Base-by-base conservation (phyloP, 75 land plant species). In the Cryptomeria japonica region DNA sequence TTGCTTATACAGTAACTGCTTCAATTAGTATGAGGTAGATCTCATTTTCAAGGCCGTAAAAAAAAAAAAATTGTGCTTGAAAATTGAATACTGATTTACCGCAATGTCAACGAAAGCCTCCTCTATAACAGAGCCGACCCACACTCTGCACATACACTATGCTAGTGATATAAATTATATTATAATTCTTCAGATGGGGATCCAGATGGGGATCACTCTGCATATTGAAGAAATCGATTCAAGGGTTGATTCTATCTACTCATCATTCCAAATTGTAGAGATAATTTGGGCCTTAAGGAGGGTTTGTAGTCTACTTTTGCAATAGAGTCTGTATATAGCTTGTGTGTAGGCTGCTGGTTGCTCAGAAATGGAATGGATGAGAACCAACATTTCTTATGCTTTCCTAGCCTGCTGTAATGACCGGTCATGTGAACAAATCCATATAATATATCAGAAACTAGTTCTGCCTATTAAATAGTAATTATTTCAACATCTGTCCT, bases 1-100 rank as follows among this genome's bases (percentile, higher is more conserved):
- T 93, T 58, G 95, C 93, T n/a, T 94, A 94, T 83, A 92, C 93
- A 28, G 92, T 92, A 83, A 93, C 94, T 14, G 80, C 95, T 76
- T 90, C 88, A 38, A 88, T 84, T 8, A 93, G 94, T 87, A 87
- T 91, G 85, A 92, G 91, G 95, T 94, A 91, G 38, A 86, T 2
- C 19, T 22, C 83, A 38, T 1, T 80, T 9, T 7, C 49, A 25
- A 42, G 83, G 44, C 46, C 3, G 28, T 80, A 19, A 31, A 82
- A 28, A 82, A 82, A 28, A 82, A 14, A 0, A 12, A 46, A 12
- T 75, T 12, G 37, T 75, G 16, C 15, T 75, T 75, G 37, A 75
- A 75, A 32, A 75, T 34, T 68, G n/a, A 68, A 28, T 3, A 6
- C n/a, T 8, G 25, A 25, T 28, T 25, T 14, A 28, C 25, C 31